Percentiles rank a stretch among this genome's conserved stretches.
Conservation (phyloP, 2,329 filamentous ascomycete species). For the Penicillium nordicum region DNA sequence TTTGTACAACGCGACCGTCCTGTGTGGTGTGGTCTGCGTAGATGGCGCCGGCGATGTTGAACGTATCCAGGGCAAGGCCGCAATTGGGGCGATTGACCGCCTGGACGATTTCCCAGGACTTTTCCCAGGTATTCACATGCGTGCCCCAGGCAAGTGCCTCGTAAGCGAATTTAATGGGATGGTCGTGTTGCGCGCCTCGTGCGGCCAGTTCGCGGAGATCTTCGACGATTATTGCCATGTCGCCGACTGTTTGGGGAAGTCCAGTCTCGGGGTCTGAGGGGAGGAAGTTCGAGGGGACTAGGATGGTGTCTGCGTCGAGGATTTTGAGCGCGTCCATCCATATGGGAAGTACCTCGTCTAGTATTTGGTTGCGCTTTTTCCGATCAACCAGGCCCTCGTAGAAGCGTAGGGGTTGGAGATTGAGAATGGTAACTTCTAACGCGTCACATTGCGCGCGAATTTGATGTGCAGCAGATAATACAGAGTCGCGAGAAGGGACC, state of each 20-base stretch:
- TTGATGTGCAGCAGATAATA: background rate
- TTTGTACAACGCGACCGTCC: background rate
- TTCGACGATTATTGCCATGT: background rate
- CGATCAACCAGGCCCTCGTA: background rate
- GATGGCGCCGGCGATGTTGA: background rate
- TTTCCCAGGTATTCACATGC: background rate
- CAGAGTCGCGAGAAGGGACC: background rate
- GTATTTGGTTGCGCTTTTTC: background rate
- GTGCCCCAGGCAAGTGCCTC: background rate
- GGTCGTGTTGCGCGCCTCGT: background rate
- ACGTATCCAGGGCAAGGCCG: background rate
- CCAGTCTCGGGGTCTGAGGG: background rate
- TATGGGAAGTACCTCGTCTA: background rate
- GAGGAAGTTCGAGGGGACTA: background rate
- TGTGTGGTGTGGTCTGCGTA: background rate
- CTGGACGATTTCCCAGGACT: background rate
- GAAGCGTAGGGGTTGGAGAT: background rate
- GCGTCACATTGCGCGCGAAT: background rate
- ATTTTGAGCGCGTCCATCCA: background rate
- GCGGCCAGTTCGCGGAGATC: background rate
- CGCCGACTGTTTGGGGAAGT: background rate
- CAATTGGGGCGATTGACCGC: background rate
- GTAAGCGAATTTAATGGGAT: background rate
- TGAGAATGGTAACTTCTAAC: background rate
- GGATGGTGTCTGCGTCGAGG: background rate